phyloP scores from a whole-genome alignment of 2,329 filamentous ascomycete genomes.

The Fulvia fulva region DNA sequence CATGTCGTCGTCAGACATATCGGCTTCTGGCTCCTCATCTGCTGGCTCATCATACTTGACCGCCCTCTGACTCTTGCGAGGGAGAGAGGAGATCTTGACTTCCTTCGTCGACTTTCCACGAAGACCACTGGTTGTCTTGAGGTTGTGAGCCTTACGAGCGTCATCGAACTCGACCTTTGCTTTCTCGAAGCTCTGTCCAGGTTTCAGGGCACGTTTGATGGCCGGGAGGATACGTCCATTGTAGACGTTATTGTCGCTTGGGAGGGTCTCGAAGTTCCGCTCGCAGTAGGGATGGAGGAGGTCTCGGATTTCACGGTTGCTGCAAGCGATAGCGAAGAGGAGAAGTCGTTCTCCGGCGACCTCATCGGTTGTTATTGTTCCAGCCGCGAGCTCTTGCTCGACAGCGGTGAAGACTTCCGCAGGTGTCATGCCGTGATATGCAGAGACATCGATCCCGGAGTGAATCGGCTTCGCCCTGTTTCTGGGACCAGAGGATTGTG shows the following conservation, averaged over 20 bases:
- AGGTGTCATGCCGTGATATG: background rate
- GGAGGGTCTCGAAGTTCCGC: background rate
- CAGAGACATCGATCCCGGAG: background rate
- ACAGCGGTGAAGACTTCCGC: background rate
- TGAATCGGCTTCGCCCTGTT: background rate
- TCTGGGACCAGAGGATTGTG: background rate
- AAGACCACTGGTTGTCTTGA: background rate
- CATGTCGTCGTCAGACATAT: background rate
- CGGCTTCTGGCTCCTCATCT: background rate
- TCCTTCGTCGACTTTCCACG: background rate
- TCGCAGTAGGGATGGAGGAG: background rate
- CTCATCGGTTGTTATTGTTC: background rate
- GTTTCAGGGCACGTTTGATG: background rate
- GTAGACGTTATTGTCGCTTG: background rate
- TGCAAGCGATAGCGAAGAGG: background rate
- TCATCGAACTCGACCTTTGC: background rate
- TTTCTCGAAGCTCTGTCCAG: background rate
- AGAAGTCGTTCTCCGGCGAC: background rate
- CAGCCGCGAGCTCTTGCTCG: background rate
- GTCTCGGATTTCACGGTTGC: background rate
- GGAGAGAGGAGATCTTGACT: background rate
- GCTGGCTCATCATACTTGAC: background rate
- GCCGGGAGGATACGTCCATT: background rate
- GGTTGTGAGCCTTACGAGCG: background rate
- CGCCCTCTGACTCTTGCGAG: background rate